phyloP scores from a whole-genome alignment of 192 early-diverging fungal genomes.

The Coemansia sp. region DNA sequence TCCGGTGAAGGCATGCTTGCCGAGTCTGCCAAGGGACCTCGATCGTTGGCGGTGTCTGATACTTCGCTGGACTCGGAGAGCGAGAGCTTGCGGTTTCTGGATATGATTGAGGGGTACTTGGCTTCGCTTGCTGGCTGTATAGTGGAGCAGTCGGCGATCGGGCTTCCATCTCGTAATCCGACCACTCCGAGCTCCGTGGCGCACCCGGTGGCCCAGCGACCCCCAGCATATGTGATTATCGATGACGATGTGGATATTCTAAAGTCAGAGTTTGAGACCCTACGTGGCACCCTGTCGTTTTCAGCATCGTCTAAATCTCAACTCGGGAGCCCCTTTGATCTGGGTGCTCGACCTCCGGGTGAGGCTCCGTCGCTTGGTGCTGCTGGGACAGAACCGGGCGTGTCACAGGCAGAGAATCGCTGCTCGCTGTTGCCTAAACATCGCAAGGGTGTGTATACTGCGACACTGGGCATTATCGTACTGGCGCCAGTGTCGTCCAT shows the following conservation, averaged over 20 bases:
- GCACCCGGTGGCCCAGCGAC: constrained; percentile 38
- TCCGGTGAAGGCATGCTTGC: not conserved
- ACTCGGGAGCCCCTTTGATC: constrained; percentile 8
- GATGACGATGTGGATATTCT: constrained; percentile 30
- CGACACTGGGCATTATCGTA: constrained; percentile 43
- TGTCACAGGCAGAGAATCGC: not conserved
- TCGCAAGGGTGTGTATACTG: constrained; percentile 25
- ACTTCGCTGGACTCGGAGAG: not conserved
- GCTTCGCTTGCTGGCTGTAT: constrained; percentile 19
- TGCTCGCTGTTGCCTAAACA: constrained; percentile 9
- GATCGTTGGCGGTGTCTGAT: not conserved
- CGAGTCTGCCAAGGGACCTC: not conserved
- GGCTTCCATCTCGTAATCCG: constrained; percentile 18
- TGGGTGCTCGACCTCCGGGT: not conserved
- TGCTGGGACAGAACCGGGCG: not conserved
- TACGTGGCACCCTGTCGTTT: constrained; percentile 53
- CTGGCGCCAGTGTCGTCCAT: constrained; percentile 23
- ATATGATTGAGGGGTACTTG: constrained; percentile 25
- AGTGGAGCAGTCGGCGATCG: constrained; percentile 27
- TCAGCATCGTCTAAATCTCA: constrained; percentile 17
- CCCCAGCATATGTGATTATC: constrained; percentile 44
- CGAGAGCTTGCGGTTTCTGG: constrained; percentile 8
- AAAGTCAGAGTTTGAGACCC: constrained; percentile 41
- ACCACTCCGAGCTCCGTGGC: constrained; percentile 25
- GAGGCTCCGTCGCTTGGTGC: not conserved